These are phyloP conservation scores for Magnaporthiopsis poae DNA, from an alignment of 2,329 filamentous ascomycete genomes.

Conservation along the genomic window DNA sequence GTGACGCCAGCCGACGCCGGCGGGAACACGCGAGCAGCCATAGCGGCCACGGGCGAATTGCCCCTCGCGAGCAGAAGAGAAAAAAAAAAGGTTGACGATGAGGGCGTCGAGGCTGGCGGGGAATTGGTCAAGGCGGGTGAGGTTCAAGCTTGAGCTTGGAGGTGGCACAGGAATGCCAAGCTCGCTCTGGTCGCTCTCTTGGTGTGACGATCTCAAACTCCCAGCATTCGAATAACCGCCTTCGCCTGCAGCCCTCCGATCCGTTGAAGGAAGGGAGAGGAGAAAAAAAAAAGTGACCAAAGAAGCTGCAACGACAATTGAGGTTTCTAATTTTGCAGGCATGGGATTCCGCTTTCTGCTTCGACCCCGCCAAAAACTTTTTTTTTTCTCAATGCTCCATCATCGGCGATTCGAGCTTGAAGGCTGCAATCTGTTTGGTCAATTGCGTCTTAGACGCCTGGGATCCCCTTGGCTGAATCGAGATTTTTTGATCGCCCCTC, in stretches of 20 bases:
- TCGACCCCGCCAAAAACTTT: constrained; percentile 6
- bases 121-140: background rate
- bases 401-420: background rate
- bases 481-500: background rate
- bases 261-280: constrained; percentile 6
- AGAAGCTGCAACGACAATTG: constrained; percentile 1
- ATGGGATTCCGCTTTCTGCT: background rate
- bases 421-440: constrained; percentile 5
- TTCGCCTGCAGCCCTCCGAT: constrained; percentile 7
- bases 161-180: background rate
- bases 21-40: constrained; percentile 32
- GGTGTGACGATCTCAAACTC: constrained; percentile 4
- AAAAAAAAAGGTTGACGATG: background rate
- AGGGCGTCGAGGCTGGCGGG: background rate
- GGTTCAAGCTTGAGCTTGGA: background rate
- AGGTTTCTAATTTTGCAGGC: background rate
- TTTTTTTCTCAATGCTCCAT: background rate
- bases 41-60: constrained; percentile 13
- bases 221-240: constrained; percentile 5
- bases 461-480: background rate
- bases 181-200: constrained; percentile 4
- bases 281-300: constrained; percentile 2
- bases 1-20: constrained; percentile 54
- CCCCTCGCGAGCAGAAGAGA: background rate
- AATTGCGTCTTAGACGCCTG: constrained; percentile 2